Base-by-base conservation (phyloP, 768 basidiomycete species). In the Podaxis sp. region DNA sequence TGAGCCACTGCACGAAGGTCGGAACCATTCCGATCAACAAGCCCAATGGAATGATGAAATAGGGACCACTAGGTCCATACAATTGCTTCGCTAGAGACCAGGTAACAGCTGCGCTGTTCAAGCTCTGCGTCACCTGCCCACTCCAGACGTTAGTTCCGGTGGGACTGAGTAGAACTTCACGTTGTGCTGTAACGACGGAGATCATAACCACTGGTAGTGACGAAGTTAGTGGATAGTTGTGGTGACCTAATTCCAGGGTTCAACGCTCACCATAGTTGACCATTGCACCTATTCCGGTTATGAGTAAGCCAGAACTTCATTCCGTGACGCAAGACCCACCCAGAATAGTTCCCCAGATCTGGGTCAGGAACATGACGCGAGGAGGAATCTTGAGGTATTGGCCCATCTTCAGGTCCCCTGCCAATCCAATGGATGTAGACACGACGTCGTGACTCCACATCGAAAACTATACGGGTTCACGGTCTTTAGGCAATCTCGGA, bases 361-460 rank as follows among this genome's bases (percentile, higher is more conserved):
- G 88, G 6, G 85, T 84, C 9, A 83, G 69, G 71, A 89, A 87
- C 74, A 87, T 85, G 41, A 81, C 78, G 13, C 87, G 84, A 24
- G 88, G 86, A 27, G 89, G 87, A 47, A 90, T 81, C 71, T 89
- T 88, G 1, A 83, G 73, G 69, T 86, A 85, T 71, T 90, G 87
- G 24, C 86, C 89, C 66, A 91, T 81, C 74, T 93, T 93, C 64
- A 91, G 74, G 69, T 89, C 86, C 38, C 76, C 75, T 1, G 85
- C 83, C 11, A 87, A 75, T 36, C 66, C 67, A 55, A 86, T 80
- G 0, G 83, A 86, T 36, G 80, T 85, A 15, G 77, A 72, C 40
- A 88, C 75, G 52, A 85, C 81, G 65, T 85, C 84, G 65, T 86
- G 85, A 67, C 84, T 85, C 85, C 86, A 87, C 84, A 86, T 86